phyloP scores from a whole-genome alignment of 2,329 filamentous ascomycete genomes.

The Arthrobotrys sphaeroides region DNA sequence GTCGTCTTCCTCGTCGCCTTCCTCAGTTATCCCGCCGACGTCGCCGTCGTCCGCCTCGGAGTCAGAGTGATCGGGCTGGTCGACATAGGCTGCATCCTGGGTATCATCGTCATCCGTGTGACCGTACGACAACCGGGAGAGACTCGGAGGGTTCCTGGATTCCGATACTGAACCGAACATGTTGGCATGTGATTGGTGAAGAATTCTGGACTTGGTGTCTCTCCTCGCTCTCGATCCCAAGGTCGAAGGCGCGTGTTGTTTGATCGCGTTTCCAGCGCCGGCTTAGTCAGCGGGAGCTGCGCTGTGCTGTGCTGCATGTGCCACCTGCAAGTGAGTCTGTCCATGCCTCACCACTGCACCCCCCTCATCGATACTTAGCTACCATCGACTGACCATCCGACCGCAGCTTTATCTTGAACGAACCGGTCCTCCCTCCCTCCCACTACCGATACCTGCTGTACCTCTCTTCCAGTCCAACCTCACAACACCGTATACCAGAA shows the following conservation, averaged over 20 bases:
- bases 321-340: constrained; percentile 8
- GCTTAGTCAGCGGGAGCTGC: constrained; percentile 13
- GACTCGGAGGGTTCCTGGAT: constrained; percentile 12
- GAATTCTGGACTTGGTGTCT: not conserved
- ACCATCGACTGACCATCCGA: not conserved
- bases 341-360: not conserved
- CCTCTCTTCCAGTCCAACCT: not conserved
- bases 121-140: constrained; percentile 28
- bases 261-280: not conserved
- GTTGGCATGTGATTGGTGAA: not conserved
- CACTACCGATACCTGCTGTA: too few relatives aligned
- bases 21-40: constrained; percentile 4
- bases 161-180: constrained; percentile 49
- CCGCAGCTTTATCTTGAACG: too few relatives aligned
- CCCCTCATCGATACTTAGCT: not conserved
- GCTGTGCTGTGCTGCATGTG: constrained; percentile 10
- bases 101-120: constrained; percentile 15
- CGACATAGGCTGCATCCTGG: not conserved
- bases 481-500: not conserved
- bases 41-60: constrained; percentile 36
- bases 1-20: not conserved
- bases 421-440: not conserved
- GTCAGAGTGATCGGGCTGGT: constrained; percentile 16
- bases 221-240: not conserved
- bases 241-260: not conserved